Conservation (phyloP, 306 rosid genomes). For the Benincasa hispida region DNA sequence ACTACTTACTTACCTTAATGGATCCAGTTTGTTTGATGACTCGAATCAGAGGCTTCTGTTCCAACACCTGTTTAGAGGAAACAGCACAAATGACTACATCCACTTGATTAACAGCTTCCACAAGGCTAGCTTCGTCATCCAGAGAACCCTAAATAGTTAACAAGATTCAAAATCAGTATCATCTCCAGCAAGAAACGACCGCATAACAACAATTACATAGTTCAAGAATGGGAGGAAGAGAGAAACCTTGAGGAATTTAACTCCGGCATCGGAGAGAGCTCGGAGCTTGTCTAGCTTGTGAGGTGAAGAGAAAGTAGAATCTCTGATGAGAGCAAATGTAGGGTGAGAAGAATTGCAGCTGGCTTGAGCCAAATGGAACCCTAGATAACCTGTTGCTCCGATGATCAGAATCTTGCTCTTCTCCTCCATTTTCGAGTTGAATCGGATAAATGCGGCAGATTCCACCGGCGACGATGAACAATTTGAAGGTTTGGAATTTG, state of each 20-base stretch:
- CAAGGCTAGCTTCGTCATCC: slow-evolving; percentile 52
- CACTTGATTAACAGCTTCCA: slow-evolving; percentile 50
- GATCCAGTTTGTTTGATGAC: slow-evolving; percentile 47
- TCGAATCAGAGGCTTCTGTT: slow-evolving; percentile 52
- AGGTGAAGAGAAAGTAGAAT: slow-evolving; percentile 44
- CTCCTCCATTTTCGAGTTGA: slow-evolving; percentile 18
- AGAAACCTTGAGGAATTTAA: slow-evolving; percentile 39
- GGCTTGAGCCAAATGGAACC: slow-evolving; percentile 42
- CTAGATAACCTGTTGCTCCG: slow-evolving; percentile 55
- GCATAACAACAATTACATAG: background rate
- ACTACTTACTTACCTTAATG: slow-evolving; percentile 43
- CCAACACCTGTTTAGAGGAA: slow-evolving; percentile 27
- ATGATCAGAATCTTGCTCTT: slow-evolving; percentile 48
- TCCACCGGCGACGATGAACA: background rate
- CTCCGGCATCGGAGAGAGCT: slow-evolving; percentile 43
- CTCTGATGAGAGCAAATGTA: slow-evolving; percentile 52
- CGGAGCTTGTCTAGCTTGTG: slow-evolving; percentile 33
- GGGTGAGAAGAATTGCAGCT: slow-evolving; percentile 56
- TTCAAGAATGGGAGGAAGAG: background rate
- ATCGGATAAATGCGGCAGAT: background rate
- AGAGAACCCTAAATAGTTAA: slow-evolving; percentile 44
- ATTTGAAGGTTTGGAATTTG: background rate
- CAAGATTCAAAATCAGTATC: background rate
- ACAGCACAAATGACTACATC: slow-evolving; percentile 77
- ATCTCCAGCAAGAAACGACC: background rate